These are phyloP conservation scores for Ophiostoma montium DNA, from an alignment of 2,329 filamentous ascomycete species.

Conservation along the genomic window DNA sequence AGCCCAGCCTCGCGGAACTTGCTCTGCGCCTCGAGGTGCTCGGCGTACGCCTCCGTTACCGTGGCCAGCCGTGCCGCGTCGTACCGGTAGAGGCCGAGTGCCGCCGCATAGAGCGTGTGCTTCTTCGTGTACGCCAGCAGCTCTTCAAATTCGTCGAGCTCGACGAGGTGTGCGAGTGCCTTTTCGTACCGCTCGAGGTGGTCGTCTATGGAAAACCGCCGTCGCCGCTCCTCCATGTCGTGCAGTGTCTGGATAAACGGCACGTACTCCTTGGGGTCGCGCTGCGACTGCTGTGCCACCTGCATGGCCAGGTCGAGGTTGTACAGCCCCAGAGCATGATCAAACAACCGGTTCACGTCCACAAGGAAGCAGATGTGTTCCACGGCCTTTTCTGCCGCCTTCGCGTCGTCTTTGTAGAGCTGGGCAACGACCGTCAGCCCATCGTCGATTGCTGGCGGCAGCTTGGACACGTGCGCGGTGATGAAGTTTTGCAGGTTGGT, in stretches of 20 bases:
- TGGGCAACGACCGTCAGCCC: constrained; percentile 67
- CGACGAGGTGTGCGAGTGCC: constrained; percentile 63
- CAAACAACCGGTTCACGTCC: constrained; percentile 83
- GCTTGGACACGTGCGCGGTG: constrained; percentile 88
- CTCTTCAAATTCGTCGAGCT: constrained; percentile 62
- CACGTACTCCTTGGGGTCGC: constrained; percentile 87
- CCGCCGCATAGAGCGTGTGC: constrained; percentile 63
- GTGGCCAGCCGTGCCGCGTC: constrained; percentile 49
- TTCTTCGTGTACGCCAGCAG: constrained; percentile 64
- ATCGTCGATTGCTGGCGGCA: constrained; percentile 75
- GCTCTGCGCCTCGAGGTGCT: constrained; percentile 59
- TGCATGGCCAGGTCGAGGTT: constrained; percentile 79
- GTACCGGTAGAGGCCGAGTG: constrained; percentile 74
- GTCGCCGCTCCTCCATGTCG: constrained; percentile 52
- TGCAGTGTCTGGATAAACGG: constrained; percentile 87
- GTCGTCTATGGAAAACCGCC: constrained; percentile 77
- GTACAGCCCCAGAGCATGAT: constrained; percentile 80
- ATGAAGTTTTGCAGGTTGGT: constrained; percentile 78
- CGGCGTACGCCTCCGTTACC: constrained; percentile 67
- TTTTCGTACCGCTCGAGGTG: constrained; percentile 65
- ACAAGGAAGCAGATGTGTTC: constrained; percentile 97
- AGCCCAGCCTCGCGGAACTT: constrained; percentile 76
- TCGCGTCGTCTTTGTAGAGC: constrained; percentile 52
- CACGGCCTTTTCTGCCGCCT: constrained; percentile 72
- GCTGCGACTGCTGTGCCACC: constrained; percentile 90